A percentile compares a stretch with the other conserved stretches of the same genome.
phyloP scores from a whole-genome alignment of 2,329 filamentous ascomycete genomes.

The Paecilomyces sp. region DNA sequence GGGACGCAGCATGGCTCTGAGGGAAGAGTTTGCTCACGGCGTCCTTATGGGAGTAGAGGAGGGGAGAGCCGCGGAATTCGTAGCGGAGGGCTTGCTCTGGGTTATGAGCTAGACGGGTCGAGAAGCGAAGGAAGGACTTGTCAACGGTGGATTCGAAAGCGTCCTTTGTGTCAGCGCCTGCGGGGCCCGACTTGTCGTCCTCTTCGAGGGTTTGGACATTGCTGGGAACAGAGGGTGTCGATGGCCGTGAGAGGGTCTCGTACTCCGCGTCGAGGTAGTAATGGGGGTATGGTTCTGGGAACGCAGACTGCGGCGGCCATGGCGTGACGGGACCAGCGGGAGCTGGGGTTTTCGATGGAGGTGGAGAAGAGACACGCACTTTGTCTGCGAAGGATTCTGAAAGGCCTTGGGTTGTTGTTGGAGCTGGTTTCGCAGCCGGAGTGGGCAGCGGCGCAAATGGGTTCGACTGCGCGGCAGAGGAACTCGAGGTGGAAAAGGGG shows the following conservation, averaged over 20 bases:
- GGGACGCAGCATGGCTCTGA: conserved; percentile 10
- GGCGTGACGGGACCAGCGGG: conserved; percentile 51
- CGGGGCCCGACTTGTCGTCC: conserved; percentile 24
- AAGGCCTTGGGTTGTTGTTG: conserved; percentile 52
- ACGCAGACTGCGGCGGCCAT: conserved; percentile 63
- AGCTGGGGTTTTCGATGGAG: conserved; percentile 21
- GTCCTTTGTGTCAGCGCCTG: conserved; percentile 50
- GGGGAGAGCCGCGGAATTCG: conserved; percentile 63
- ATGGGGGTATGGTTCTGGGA: conserved; percentile 65
- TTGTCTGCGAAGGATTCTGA: conserved; percentile 72
- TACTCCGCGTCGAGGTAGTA: conserved; percentile 88
- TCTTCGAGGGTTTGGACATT: conserved; percentile 36
- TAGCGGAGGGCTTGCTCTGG: conserved; percentile 77
- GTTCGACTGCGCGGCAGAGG: conserved; percentile 32
- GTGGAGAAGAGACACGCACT: conserved; percentile 44
- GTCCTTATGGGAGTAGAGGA: conserved; percentile 78
- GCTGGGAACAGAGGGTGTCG: conserved; percentile 42
- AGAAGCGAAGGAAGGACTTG: conserved; percentile 71
- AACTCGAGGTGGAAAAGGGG: conserved; percentile 45
- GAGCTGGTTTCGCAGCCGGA: conserved; percentile 35
- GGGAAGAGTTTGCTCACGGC: conserved; percentile 59
- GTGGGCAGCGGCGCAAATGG: conserved; percentile 51
- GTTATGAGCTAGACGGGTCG: conserved; percentile 69
- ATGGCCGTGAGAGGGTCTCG: conserved; percentile 64
- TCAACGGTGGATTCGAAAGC: conserved; percentile 71